Percentiles rank a stretch among this genome's conserved stretches.
Evolutionary conservation across 2,329 filamentous ascomycete species (phyloP).

Genomic region (Trichophyton mentagrophytes): DNA sequence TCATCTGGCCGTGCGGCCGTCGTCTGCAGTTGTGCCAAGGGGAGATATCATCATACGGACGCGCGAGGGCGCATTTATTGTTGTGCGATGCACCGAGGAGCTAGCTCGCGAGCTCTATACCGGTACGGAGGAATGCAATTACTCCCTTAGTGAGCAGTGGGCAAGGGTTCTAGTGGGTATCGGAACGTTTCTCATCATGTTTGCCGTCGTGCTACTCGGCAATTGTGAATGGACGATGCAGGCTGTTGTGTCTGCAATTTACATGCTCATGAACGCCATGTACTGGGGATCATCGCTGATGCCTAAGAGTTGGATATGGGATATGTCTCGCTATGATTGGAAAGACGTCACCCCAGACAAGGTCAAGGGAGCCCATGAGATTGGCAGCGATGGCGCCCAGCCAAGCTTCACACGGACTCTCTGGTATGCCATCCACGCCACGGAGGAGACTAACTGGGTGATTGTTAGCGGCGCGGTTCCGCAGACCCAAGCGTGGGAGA

Average conservation of each 20-base stretch:
- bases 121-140: constrained; percentile 48
- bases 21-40: constrained; percentile 37
- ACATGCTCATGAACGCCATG: constrained; percentile 47
- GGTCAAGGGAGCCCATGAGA: constrained; percentile 26
- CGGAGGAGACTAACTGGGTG: constrained; percentile 42
- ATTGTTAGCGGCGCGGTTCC: constrained; percentile 41
- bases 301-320: constrained; percentile 41
- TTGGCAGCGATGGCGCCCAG: background rate
- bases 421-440: constrained; percentile 48
- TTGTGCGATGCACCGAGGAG: constrained; percentile 46
- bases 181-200: constrained; percentile 49
- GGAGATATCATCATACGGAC: constrained; percentile 52
- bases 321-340: constrained; percentile 41
- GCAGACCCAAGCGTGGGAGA: constrained; percentile 39
- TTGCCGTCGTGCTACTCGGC: constrained; percentile 47
- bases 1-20: constrained; percentile 40
- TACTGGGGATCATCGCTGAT: constrained; percentile 47
- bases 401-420: constrained; percentile 43
- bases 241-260: constrained; percentile 44
- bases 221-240: constrained; percentile 52
- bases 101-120: constrained; percentile 51
- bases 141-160: constrained; percentile 35
- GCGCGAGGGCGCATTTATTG: constrained; percentile 46
- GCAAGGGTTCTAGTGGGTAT: constrained; percentile 45
- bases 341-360: constrained; percentile 27